A percentile compares a stretch with the other conserved stretches of the same genome.
phyloP scores from a whole-genome alignment of 2,329 filamentous ascomycete species.

The Aspergillaceae sp. region DNA sequence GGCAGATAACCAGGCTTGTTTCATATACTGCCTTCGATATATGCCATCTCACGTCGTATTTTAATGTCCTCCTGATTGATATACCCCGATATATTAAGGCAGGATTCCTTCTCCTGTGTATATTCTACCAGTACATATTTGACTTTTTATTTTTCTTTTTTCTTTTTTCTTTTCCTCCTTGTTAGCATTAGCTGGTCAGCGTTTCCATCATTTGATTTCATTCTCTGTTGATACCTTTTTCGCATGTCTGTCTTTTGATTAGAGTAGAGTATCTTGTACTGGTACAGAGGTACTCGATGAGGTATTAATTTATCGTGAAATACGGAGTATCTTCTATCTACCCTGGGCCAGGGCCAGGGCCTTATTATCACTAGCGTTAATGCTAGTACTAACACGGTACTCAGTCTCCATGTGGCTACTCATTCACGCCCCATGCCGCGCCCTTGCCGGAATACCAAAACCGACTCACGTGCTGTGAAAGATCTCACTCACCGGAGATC shows the following conservation, averaged over 20 bases:
- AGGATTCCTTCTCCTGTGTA: not conserved
- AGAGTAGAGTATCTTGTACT: too few species aligned
- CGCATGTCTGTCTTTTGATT: too few species aligned
- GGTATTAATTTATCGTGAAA: too few species aligned
- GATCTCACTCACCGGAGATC: too few species aligned
- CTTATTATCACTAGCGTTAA: not conserved
- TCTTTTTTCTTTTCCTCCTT: not conserved
- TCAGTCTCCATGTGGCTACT: not conserved
- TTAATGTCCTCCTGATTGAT: not conserved
- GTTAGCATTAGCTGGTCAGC: constrained; percentile 10
- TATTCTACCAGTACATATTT: not conserved
- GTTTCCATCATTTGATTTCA: constrained; percentile 4
- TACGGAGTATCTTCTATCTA: too few species aligned
- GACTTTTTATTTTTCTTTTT: not conserved
- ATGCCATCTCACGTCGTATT: not conserved
- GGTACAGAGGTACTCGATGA: too few species aligned
- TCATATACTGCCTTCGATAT: not conserved
- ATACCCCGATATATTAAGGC: not conserved
- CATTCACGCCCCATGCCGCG: too few species aligned
- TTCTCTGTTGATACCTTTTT: not conserved
- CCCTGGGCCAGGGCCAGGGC: too few species aligned
- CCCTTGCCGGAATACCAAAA: too few species aligned
- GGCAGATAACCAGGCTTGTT: not conserved
- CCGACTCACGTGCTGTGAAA: too few species aligned
- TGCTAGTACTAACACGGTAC: not conserved